Base-by-base conservation (phyloP, 2,329 filamentous ascomycete genomes). In the Fusarium equiseti region DNA sequence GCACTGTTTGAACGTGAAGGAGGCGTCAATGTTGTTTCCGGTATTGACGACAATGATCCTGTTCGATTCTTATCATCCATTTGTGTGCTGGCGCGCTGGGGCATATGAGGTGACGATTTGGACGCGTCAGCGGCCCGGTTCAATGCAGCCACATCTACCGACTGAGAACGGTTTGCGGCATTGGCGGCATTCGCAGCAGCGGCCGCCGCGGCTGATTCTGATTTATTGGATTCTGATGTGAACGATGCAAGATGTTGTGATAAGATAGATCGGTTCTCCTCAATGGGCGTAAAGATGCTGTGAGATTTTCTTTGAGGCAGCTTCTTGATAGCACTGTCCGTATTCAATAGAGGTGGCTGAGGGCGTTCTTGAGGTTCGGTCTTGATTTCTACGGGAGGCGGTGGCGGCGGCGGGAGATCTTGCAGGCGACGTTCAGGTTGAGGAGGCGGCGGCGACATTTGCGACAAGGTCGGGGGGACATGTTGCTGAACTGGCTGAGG, bases 201-300 rank as follows among this genome's bases (percentile, higher is more conserved):
- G 35, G 70, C 80, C 27, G 77, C 56, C 18, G 70, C 63, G 29
- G 73, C 69, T 7, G 73, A 64, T 69, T 87, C 79, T 68, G 79
- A 76, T 77, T 85, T 79, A 43, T 68, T 40, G 38, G 75, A 80
- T 51, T 89, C 89, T 5, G 87, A 85, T 12, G 89, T 86, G 71
- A 92, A 91, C 3, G 88, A 88, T 18, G 89, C 90, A 68, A 92
- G 90, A 78, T 97, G 94, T 71, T 95, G 93, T 15, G 93, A 94
- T 45, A 98, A 82, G 63, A 98, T 91, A 2, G 95, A 98, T 51
- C 93, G 89, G 74, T 92, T 94, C 78, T 97, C 95, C 75, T 98
- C 96, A 68, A 99, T 97, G 1, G 96, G 96, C 0, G 96, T 99
- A 78, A 98, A 98, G 64, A 99, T 98, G 79, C 95, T 98, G 78